phyloP scores from a whole-genome alignment of 1,139 yeast species.

The Meyerozyma elateridarum region DNA sequence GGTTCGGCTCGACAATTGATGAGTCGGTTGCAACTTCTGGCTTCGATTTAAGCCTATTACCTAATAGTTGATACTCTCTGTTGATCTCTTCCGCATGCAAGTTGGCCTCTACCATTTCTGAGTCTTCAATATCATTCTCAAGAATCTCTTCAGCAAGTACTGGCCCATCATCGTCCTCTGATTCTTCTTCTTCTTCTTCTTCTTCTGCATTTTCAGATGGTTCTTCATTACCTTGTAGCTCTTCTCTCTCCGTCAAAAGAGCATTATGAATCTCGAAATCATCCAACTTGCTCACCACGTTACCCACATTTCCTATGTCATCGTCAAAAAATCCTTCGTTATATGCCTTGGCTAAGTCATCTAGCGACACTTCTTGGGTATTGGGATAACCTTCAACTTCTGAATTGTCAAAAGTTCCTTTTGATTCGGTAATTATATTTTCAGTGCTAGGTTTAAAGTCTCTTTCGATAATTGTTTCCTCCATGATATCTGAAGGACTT shows the following conservation, averaged over 20 bases:
- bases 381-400: constrained; percentile 3
- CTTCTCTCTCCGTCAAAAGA: constrained; percentile 18
- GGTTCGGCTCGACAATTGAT: constrained; percentile 64
- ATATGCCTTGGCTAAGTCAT: constrained; percentile 6
- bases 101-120: constrained; percentile 20
- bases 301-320: constrained; percentile 47
- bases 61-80: constrained; percentile 14
- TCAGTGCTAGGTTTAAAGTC: too few species aligned
- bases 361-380: constrained; percentile 3
- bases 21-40: constrained; percentile 50
- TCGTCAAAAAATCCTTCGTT: constrained; percentile 4
- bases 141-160: constrained; percentile 33
- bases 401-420: neutral
- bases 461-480: neutral
- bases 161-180: constrained; percentile 36
- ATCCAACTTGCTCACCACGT: constrained; percentile 48
- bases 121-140: constrained; percentile 27
- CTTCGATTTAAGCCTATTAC: constrained; percentile 28
- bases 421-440: constrained; percentile 4
- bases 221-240: constrained; percentile 18
- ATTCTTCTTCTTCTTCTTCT: constrained; percentile 17
- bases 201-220: constrained; percentile 19
- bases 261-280: constrained; percentile 41
- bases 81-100: constrained; percentile 12
- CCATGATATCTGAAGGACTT: neutral